phyloP scores from a whole-genome alignment of 2,329 filamentous ascomycete species.

The Simplicillium aogashimaense region DNA sequence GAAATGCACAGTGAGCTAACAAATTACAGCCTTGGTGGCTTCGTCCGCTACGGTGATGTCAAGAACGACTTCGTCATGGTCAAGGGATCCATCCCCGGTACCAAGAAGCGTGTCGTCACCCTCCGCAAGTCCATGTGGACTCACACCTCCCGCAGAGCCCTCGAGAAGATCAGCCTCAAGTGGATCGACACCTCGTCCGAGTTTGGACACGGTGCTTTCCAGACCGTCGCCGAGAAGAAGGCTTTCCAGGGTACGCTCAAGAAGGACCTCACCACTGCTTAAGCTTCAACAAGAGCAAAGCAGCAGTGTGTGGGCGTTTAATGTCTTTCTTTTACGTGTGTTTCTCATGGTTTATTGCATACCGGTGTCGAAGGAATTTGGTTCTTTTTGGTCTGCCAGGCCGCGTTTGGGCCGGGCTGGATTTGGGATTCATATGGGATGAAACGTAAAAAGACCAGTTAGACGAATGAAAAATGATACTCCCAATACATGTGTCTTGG shows the following conservation, averaged over 20 bases:
- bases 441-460: conserved; percentile 23
- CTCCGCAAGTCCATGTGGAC: conserved; percentile 83
- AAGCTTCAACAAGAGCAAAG: neutral
- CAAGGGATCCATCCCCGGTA: conserved; percentile 95
- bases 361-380: conserved; percentile 36
- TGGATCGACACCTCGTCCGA: conserved; percentile 99
- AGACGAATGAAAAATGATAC: conserved; percentile 16
- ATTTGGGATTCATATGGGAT: conserved; percentile 23
- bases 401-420: conserved; percentile 18
- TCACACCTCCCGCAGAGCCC: conserved; percentile 88
- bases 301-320: conserved; percentile 10
- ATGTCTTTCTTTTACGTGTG: conserved; percentile 23
- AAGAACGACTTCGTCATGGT: conserved; percentile 98
- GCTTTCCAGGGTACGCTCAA: conserved; percentile 97
- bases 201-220: conserved; percentile 99
- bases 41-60: conserved; percentile 98
- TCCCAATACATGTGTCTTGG: too few relatives aligned
- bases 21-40: conserved; percentile 75
- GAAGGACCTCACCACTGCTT: conserved; percentile 67
- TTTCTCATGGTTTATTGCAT: conserved; percentile 36
- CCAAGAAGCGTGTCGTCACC: conserved; percentile 99
- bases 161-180: conserved; percentile 99
- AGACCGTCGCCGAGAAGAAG: conserved; percentile 97
- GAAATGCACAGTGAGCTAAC: too few relatives aligned
- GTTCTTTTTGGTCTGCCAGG: conserved; percentile 23